phyloP scores from a whole-genome alignment of 1,139 yeast genomes.

The Torulaspora globosa region DNA sequence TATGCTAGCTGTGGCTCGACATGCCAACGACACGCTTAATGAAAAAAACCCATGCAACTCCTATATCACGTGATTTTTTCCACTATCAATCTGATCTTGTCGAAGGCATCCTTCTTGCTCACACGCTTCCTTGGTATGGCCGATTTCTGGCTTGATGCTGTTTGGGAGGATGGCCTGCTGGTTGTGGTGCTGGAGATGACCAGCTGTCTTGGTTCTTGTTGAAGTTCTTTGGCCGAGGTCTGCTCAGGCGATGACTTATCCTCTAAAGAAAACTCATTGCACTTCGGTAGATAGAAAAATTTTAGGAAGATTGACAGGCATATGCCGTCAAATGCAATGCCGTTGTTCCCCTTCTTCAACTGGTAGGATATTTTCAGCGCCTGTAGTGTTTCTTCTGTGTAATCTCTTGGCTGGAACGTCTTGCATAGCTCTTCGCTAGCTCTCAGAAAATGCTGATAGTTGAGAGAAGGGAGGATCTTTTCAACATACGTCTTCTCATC shows the following conservation, averaged over 20 bases:
- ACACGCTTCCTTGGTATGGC: constrained; percentile 29
- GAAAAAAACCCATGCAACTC: background rate
- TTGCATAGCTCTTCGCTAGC: constrained; percentile 24
- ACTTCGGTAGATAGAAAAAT: constrained; percentile 29
- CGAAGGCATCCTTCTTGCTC: constrained; percentile 36
- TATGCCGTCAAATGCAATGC: constrained; percentile 33
- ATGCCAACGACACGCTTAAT: background rate
- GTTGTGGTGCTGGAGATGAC: background rate
- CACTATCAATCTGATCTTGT: constrained; percentile 27
- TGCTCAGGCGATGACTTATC: constrained; percentile 9
- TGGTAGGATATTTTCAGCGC: constrained; percentile 31
- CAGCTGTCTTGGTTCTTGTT: constrained; percentile 5
- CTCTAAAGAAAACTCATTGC: constrained; percentile 8
- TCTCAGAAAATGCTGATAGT: constrained; percentile 26
- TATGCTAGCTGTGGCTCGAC: background rate
- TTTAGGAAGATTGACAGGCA: constrained; percentile 34
- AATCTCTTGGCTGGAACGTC: constrained; percentile 18
- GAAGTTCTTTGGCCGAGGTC: background rate
- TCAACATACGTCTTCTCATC: constrained; percentile 32
- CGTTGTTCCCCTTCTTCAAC: constrained; percentile 34
- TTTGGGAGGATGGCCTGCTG: constrained; percentile 5
- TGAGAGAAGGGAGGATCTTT: constrained; percentile 25
- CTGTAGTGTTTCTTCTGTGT: constrained; percentile 21
- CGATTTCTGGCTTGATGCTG: constrained; percentile 11
- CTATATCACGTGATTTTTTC: constrained; percentile 26